Base-by-base conservation (phyloP, 768 basidiomycete species). In the Trichaptum fuscoviolaceum region DNA sequence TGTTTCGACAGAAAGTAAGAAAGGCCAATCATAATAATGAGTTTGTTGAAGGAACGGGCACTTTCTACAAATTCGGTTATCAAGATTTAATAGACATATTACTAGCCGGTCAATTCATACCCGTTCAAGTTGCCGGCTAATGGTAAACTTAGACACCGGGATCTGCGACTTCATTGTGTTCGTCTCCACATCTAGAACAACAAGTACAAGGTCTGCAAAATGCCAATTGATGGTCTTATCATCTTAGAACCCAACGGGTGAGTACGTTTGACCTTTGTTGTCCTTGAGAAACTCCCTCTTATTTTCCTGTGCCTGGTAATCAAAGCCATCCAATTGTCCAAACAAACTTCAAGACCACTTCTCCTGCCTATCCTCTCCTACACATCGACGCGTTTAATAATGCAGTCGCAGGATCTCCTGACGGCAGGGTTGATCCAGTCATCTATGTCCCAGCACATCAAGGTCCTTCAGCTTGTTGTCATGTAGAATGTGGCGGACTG, bases 321-420 rank as follows among this genome's bases (percentile, higher is more conserved):
- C 25, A 25, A 58, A 81, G 79, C 34, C 77, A 86, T 60, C 88
- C 95, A 26, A 91, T 97, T 70, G 92, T 96, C 69, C 92, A 95
- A 77, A 95, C 95, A 34, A 91, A 91, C 57, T 97, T 96, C 78
- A 87, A 91, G 65, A 87, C 88, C 20, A 87, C 86, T 58, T 83
- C 90, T 12, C 77, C 90, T 0, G 87, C 89, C 0, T 95, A 94
- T 75, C 89, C 95, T 1, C 81, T 95, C 8, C 79, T 95, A 1
- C 93, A 95, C 74, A 88, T 96, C 70, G 93, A 95, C 75, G 87
- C 93, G 1, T 81, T 92, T 69, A 95, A 91, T 76, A 86, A 83
- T 65, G 90, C 92, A 1, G 77, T 90, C 24, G 78, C 84, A 35
- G 89, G 87, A 68, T 80, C 86, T 30, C 68, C 79, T 27, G 82